Percentiles rank a stretch among this genome's conserved stretches.
These are phyloP conservation scores for Ilyonectria robusta DNA, from an alignment of 2,329 filamentous ascomycete genomes.

Conservation along the genomic window DNA sequence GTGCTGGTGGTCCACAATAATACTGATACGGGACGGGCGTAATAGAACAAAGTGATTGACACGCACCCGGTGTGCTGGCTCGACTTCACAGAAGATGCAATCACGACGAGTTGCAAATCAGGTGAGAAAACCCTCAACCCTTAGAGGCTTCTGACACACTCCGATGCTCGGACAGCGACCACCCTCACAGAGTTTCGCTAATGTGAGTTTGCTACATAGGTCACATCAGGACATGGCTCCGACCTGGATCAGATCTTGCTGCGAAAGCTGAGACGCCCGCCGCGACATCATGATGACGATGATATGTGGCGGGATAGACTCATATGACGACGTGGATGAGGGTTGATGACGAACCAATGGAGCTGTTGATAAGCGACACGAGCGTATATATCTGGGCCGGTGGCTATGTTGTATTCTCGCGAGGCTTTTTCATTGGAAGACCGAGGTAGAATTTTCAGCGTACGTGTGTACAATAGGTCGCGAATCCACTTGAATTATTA, in stretches of 20 bases:
- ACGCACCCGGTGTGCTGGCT: slow-evolving; percentile 91
- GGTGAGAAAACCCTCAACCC: slow-evolving; percentile 70
- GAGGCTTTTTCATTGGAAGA: slow-evolving; percentile 18
- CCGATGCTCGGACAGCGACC: not conserved
- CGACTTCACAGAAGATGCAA: slow-evolving; percentile 93
- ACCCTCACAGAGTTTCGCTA: slow-evolving; percentile 21
- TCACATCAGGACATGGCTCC: slow-evolving; percentile 82
- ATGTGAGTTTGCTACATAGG: slow-evolving; percentile 62
- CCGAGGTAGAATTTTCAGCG: slow-evolving; percentile 13
- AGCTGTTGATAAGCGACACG: slow-evolving; percentile 23
- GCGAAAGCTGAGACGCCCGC: slow-evolving; percentile 42
- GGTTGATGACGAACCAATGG: slow-evolving; percentile 33
- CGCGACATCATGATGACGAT: slow-evolving; percentile 37
- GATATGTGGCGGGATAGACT: slow-evolving; percentile 30
- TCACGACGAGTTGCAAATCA: slow-evolving; percentile 91
- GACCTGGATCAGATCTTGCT: slow-evolving; percentile 61
- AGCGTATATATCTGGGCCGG: slow-evolving; percentile 22
- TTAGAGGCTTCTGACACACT: not conserved
- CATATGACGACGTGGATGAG: slow-evolving; percentile 28
- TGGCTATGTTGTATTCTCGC: not conserved
- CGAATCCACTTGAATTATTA: slow-evolving; percentile 11
- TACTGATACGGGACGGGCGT: slow-evolving; percentile 35
- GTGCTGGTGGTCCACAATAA: slow-evolving; percentile 18
- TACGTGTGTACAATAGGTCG: slow-evolving; percentile 14
- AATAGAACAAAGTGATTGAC: slow-evolving; percentile 84